Conservation (phyloP, 352 stramenopile genomes). For the Hyaloperonospora arabidopsidis region DNA sequence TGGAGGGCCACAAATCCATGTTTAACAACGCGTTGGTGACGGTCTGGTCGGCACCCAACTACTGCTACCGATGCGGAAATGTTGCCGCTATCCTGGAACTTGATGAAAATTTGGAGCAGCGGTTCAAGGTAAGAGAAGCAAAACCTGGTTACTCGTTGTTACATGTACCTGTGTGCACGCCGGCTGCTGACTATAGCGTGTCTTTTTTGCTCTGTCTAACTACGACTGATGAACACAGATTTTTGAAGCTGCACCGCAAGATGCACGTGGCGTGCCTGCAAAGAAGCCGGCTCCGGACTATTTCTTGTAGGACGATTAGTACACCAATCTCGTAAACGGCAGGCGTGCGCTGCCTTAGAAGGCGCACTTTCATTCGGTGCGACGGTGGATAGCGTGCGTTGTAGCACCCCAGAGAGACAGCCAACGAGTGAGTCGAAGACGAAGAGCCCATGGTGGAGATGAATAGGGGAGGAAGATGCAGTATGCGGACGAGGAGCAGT, state of each 20-base stretch:
- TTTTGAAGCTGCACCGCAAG: constrained; percentile 96
- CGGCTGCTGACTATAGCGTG: neutral
- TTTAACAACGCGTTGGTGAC: constrained; percentile 98
- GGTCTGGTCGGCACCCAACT: constrained; percentile 98
- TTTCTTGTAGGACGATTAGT: constrained; percentile 89
- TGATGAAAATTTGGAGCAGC: constrained; percentile 93
- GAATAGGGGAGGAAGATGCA: constrained; percentile 3
- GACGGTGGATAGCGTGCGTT: constrained; percentile 15
- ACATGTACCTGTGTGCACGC: neutral
- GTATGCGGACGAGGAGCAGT: constrained; percentile 15
- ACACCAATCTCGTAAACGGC: constrained; percentile 21
- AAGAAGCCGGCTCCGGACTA: constrained; percentile 99
- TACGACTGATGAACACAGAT: constrained; percentile 59
- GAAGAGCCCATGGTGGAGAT: constrained; percentile 10
- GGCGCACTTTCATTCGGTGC: constrained; percentile 22
- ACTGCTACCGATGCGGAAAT: constrained; percentile 98
- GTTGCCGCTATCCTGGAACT: constrained; percentile 97
- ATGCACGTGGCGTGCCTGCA: constrained; percentile 92
- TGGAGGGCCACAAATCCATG: constrained; percentile 91
- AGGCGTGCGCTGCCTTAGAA: constrained; percentile 31
- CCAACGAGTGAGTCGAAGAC: constrained; percentile 6
- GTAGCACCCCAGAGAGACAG: constrained; percentile 19
- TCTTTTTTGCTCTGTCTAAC: neutral
- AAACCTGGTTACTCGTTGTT: constrained; percentile 1
- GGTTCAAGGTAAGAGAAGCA: constrained; percentile 60